Percentiles rank a stretch among this genome's conserved stretches.
phyloP scores from a whole-genome alignment of 352 stramenopile species.

The Pseudoperonospora humuli region DNA sequence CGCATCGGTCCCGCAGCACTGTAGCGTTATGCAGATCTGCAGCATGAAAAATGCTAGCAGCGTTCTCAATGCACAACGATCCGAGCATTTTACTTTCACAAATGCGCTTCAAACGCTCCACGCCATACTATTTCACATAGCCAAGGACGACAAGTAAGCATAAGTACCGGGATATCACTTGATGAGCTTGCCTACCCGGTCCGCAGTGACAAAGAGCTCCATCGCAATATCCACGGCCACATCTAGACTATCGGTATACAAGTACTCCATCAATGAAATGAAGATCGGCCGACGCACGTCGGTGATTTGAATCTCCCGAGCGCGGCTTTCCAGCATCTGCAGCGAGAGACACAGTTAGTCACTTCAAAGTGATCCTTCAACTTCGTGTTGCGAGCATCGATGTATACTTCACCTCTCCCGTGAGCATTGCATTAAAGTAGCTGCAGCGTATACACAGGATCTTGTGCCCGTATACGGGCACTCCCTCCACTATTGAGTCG shows the following conservation, averaged over 20 bases:
- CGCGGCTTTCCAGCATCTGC: slow-evolving; percentile 88
- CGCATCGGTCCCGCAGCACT: slow-evolving; percentile 90
- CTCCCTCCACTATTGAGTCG: slow-evolving; percentile 56
- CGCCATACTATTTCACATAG: slow-evolving; percentile 48
- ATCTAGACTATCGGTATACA: slow-evolving; percentile 94
- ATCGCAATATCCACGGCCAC: slow-evolving; percentile 88
- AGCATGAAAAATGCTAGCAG: slow-evolving; percentile 93
- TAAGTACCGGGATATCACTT: neutral
- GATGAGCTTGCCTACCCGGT: slow-evolving; percentile 41
- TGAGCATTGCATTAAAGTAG: slow-evolving; percentile 90
- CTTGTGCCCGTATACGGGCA: slow-evolving; percentile 84
- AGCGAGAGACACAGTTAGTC: neutral
- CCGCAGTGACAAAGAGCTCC: slow-evolving; percentile 90
- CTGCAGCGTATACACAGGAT: slow-evolving; percentile 91
- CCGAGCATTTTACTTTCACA: slow-evolving; percentile 95
- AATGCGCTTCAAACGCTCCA: slow-evolving; percentile 86
- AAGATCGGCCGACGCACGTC: slow-evolving; percentile 90
- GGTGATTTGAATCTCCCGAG: slow-evolving; percentile 87
- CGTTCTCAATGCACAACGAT: slow-evolving; percentile 94
- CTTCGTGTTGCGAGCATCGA: neutral
- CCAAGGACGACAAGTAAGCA: slow-evolving; percentile 6
- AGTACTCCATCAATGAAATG: slow-evolving; percentile 91
- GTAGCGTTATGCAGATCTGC: slow-evolving; percentile 92
- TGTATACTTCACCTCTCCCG: slow-evolving; percentile 45
- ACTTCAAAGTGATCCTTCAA: neutral